These are phyloP conservation scores for Penicillium sp. DNA, from an alignment of 2,329 filamentous ascomycete genomes.

Conservation along the genomic window DNA sequence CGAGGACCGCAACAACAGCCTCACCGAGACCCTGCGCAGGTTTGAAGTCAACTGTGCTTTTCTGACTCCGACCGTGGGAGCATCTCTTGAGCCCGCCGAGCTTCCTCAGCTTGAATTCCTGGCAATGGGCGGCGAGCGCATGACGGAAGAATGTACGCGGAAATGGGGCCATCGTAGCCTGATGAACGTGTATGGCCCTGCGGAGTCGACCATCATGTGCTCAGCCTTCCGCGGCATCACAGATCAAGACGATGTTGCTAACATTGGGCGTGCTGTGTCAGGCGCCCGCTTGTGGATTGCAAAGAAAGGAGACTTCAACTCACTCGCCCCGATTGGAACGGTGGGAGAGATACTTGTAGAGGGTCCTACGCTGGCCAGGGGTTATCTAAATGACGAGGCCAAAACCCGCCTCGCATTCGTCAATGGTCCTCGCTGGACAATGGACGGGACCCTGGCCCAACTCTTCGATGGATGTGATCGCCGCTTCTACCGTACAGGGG, in stretches of 20 bases:
- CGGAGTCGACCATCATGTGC: not conserved
- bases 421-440: not conserved
- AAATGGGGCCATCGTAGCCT: not conserved
- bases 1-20: not conserved
- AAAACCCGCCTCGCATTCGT: not conserved
- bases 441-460: not conserved
- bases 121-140: not conserved
- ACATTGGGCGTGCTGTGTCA: not conserved
- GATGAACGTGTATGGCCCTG: constrained; percentile 1
- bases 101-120: not conserved
- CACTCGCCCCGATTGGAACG: not conserved
- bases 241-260: not conserved
- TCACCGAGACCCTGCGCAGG: not conserved
- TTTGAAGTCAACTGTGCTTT: not conserved
- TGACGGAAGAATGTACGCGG: not conserved
- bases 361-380: not conserved
- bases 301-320: constrained; percentile 6
- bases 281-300: not conserved
- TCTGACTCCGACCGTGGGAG: not conserved
- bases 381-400: constrained; percentile 18
- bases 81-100: not conserved
- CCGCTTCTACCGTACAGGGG: not conserved
- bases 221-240: not conserved
- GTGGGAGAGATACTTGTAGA: not conserved
- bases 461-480: not conserved